phyloP scores from a whole-genome alignment of 148 eudicot genomes.

The Rhododendron griersonianum region DNA sequence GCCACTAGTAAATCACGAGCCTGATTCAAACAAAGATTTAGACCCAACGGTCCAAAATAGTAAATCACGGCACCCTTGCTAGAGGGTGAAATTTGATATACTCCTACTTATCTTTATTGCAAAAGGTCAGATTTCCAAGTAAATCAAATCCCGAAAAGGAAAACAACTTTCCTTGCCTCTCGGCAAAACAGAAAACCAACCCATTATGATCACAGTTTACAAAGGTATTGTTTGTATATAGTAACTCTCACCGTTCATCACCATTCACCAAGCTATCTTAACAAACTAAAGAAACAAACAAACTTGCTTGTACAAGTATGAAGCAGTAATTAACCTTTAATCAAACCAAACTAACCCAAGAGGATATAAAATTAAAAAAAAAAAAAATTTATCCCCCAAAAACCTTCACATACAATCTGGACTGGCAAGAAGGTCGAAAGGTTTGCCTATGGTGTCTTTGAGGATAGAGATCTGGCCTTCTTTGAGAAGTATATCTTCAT shows the following conservation, averaged over 20 bases:
- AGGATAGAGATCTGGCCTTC: conserved; percentile 89
- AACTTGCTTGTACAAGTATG: conserved; percentile 4
- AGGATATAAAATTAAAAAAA: not conserved
- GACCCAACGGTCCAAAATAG: too few relatives aligned
- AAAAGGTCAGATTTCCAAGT: not conserved
- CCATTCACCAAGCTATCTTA: not conserved
- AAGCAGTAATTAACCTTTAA: not conserved
- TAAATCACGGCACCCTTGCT: not conserved
- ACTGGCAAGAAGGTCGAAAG: conserved; percentile 71
- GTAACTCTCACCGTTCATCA: not conserved
- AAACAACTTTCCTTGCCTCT: not conserved
- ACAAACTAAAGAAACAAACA: not conserved
- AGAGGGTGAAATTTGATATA: not conserved
- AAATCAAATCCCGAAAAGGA: not conserved
- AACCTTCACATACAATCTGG: conserved; percentile 29
- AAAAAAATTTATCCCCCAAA: not conserved
- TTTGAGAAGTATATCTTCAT: conserved; percentile 78
- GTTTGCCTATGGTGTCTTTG: conserved; percentile 60
- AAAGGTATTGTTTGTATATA: not conserved
- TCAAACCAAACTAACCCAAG: not conserved
- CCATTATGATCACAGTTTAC: not conserved
- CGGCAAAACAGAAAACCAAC: conserved; percentile 1
- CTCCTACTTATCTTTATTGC: not conserved
- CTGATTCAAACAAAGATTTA: too few relatives aligned
- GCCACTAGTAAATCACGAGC: too few relatives aligned